Evolutionary conservation across 2,329 filamentous ascomycete genomes (phyloP).

Genomic region (Cladosporium colombiae): DNA sequence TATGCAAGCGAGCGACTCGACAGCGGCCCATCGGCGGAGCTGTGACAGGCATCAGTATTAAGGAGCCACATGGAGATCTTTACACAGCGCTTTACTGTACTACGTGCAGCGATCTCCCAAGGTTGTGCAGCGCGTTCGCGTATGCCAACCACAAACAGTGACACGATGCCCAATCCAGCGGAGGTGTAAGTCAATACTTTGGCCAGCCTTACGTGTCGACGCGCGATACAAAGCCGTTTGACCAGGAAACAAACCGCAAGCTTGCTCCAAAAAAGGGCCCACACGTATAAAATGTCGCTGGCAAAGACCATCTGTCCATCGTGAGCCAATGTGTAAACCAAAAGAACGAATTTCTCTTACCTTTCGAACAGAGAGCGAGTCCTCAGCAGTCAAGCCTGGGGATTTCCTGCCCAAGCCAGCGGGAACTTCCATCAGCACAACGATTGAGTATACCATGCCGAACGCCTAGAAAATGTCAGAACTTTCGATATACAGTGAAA

Average conservation of each 20-base stretch:
- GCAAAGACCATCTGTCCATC: not conserved
- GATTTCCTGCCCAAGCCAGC: not conserved
- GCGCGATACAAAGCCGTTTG: conserved; percentile 5
- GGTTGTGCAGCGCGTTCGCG: not conserved
- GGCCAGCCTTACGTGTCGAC: not conserved
- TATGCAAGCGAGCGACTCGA: not conserved
- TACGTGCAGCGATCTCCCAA: not conserved
- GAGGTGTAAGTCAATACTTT: not conserved
- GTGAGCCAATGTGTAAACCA: not conserved
- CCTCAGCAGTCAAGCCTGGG: not conserved
- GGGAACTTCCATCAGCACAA: not conserved
- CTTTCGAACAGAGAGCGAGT: not conserved
- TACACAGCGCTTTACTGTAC: not conserved
- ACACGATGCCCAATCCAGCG: not conserved
- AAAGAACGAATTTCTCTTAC: not conserved
- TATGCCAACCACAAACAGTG: not conserved
- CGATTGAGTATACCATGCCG: not conserved
- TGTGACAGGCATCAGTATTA: not conserved
- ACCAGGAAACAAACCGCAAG: conserved; percentile 11
- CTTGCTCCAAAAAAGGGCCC: conserved; percentile 8
- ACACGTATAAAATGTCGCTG: conserved; percentile 9
- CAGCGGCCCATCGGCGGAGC: not conserved
- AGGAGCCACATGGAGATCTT: not conserved
- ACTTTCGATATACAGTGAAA: not conserved
- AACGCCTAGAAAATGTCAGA: not conserved